Conservation (phyloP, 2,329 filamentous ascomycete species). For the Apiospora phragmitis region DNA sequence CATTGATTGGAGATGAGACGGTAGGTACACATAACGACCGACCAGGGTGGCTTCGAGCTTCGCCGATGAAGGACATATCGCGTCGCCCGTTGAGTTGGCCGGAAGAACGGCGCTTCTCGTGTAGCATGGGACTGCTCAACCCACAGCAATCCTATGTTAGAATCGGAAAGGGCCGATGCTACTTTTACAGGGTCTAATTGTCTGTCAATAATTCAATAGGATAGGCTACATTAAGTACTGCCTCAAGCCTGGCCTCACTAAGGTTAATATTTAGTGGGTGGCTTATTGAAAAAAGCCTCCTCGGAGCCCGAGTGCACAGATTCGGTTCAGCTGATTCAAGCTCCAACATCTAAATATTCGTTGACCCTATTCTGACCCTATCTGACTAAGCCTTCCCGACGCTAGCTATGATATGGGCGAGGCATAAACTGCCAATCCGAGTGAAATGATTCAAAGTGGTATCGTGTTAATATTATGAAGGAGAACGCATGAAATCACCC, state of each 20-base stretch:
- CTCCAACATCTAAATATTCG: neutral
- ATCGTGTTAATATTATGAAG: slow-evolving; percentile 1
- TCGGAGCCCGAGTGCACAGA: neutral
- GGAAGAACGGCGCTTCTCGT: neutral
- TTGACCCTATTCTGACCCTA: neutral
- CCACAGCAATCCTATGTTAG: neutral
- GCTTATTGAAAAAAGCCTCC: neutral
- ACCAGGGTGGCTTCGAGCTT: neutral
- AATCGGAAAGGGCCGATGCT: neutral
- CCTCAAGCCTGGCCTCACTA: neutral
- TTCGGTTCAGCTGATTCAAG: neutral
- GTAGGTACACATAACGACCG: neutral
- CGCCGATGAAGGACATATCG: neutral
- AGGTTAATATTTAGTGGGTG: neutral
- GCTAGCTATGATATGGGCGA: neutral
- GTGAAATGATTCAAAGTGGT: slow-evolving; percentile 2
- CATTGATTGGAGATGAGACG: neutral
- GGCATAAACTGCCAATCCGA: neutral
- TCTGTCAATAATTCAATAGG: neutral
- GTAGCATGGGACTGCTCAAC: neutral
- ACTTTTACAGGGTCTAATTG: neutral
- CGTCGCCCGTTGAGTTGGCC: neutral
- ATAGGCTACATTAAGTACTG: neutral
- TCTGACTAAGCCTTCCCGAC: neutral
- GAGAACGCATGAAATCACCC: neutral